These are phyloP conservation scores for Tetrahymena malaccensis DNA, from an alignment of 73 alveolate genomes.

Conservation along the genomic window DNA sequence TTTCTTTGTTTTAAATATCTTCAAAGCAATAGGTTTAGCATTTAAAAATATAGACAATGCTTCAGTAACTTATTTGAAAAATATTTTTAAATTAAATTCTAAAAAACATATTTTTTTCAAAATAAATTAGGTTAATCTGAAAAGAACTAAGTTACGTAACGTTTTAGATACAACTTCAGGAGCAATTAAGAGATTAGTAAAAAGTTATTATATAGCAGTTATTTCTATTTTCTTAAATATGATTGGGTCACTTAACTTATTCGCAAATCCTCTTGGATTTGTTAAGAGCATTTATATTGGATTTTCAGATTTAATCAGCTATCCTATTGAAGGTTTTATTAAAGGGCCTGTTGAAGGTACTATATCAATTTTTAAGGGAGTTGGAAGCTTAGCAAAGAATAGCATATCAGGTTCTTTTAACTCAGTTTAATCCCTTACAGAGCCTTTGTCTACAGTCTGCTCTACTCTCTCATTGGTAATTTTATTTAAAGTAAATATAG, in stretches of 20 bases:
- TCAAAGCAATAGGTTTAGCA: conserved; percentile 67
- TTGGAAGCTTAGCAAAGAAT: conserved; percentile 77
- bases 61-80: conserved; percentile 8
- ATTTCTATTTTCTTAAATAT: conserved; percentile 42
- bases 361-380: conserved; percentile 79
- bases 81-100: neutral
- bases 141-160: conserved; percentile 55
- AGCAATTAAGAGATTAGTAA: conserved; percentile 36
- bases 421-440: conserved; percentile 74
- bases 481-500: neutral
- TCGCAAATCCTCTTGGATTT: conserved; percentile 92
- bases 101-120: neutral
- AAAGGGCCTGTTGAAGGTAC: conserved; percentile 89
- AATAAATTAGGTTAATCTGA: conserved; percentile 31
- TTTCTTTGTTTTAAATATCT: conserved; percentile 33
- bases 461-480: conserved; percentile 50
- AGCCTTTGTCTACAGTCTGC: conserved; percentile 75
- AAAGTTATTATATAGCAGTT: conserved; percentile 54
- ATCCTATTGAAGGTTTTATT: conserved; percentile 90
- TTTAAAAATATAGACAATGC: conserved; percentile 71
- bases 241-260: conserved; percentile 73
- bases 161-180: conserved; percentile 58
- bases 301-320: conserved; percentile 83
- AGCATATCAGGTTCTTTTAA: conserved; percentile 89
- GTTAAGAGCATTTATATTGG: conserved; percentile 91